Evolutionary conservation across 2,329 filamentous ascomycete genomes (phyloP).

Genomic region (Colletotrichum brevisporum): DNA sequence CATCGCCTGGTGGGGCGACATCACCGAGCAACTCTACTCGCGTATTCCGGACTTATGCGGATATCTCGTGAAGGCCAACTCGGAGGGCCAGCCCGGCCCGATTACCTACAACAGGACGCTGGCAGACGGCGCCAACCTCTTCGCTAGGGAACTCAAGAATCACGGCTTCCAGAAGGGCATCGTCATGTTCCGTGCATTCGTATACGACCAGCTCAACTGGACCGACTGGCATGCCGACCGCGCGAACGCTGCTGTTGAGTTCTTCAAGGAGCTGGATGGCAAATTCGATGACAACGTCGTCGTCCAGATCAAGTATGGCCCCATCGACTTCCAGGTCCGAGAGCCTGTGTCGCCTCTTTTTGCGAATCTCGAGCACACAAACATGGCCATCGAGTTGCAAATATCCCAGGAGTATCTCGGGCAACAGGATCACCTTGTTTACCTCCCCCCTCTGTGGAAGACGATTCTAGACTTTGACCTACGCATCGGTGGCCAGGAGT

Average conservation of each 20-base stretch:
- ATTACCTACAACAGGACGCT: constrained; percentile 79
- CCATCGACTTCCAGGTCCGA: constrained; percentile 81
- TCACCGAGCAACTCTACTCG: constrained; percentile 71
- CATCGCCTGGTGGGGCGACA: constrained; percentile 73
- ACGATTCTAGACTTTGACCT: constrained; percentile 77
- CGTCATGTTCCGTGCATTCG: constrained; percentile 80
- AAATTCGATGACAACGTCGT: constrained; percentile 79
- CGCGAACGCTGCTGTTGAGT: constrained; percentile 78
- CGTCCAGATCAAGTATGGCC: constrained; percentile 81
- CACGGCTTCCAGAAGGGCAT: constrained; percentile 65
- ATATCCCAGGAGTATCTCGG: constrained; percentile 80
- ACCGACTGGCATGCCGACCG: constrained; percentile 76
- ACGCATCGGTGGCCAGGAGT: constrained; percentile 69
- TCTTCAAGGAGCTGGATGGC: constrained; percentile 74
- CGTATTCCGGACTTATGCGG: constrained; percentile 77
- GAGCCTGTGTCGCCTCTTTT: constrained; percentile 78
- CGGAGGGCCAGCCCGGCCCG: constrained; percentile 79
- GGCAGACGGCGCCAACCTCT: constrained; percentile 77
- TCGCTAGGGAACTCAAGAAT: constrained; percentile 70
- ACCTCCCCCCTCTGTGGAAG: constrained; percentile 78
- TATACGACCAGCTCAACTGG: constrained; percentile 72
- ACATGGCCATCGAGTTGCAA: constrained; percentile 73
- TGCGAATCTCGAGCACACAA: constrained; percentile 60
- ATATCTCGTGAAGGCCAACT: constrained; percentile 80
- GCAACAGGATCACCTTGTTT: constrained; percentile 78